Evolutionary conservation across 2,329 filamentous ascomycete genomes (phyloP).

Genomic region (Penicillium sp.): DNA sequence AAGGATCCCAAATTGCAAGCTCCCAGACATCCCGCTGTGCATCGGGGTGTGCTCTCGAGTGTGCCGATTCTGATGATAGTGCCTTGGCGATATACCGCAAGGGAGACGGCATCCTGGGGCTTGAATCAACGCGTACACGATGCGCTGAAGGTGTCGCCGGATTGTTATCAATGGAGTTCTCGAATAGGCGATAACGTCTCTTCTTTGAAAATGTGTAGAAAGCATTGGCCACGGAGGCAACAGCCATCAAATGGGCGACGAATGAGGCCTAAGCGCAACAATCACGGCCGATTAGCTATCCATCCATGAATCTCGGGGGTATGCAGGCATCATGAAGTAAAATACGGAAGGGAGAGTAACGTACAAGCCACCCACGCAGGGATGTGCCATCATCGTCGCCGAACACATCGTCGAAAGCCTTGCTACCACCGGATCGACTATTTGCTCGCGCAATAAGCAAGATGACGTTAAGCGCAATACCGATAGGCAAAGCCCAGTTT

Average conservation of each 20-base stretch:
- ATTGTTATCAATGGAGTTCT: constrained; percentile 72
- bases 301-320: not conserved
- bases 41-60: constrained; percentile 74
- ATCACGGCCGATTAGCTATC: constrained; percentile 2
- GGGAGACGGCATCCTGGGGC: constrained; percentile 73
- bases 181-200: constrained; percentile 87
- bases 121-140: constrained; percentile 83
- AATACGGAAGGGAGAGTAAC: constrained; percentile 22
- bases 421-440: constrained; percentile 51
- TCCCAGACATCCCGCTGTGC: constrained; percentile 89
- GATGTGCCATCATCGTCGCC: constrained; percentile 63
- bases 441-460: constrained; percentile 85
- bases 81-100: constrained; percentile 69
- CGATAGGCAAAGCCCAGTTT: constrained; percentile 71
- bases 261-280: constrained; percentile 57
- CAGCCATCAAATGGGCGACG: constrained; percentile 66
- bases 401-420: constrained; percentile 77
- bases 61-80: constrained; percentile 67
- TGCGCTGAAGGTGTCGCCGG: constrained; percentile 81
- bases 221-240: constrained; percentile 71
- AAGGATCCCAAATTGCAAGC: constrained; percentile 86
- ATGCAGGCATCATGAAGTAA: not conserved
- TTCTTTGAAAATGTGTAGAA: constrained; percentile 77
- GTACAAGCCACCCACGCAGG: constrained; percentile 66
- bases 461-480: constrained; percentile 70